A percentile compares a stretch with the other conserved stretches of the same genome.
Evolutionary conservation across 306 rosid species (phyloP).

Genomic region (Vicia villosa): DNA sequence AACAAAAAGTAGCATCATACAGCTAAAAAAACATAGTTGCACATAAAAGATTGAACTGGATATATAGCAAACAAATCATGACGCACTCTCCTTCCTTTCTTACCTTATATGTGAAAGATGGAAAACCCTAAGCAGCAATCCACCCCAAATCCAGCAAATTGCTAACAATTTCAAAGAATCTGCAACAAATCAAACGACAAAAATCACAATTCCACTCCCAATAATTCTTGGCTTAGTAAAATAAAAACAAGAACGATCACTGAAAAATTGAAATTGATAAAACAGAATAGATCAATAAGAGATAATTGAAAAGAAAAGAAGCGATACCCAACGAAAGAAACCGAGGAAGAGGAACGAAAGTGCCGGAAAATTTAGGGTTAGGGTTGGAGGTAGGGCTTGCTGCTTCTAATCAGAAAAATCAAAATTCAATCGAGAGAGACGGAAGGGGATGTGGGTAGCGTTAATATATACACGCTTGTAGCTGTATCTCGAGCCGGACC

Average conservation of each 20-base stretch:
- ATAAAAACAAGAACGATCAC: not conserved
- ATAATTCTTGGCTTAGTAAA: not conserved
- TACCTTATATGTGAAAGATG: slow-evolving; percentile 58
- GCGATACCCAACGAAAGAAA: slow-evolving; percentile 31
- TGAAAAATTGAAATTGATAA: not conserved
- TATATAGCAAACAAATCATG: too few species aligned
- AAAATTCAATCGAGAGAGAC: not conserved
- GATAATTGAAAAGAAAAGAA: not conserved
- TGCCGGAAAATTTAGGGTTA: slow-evolving; percentile 30
- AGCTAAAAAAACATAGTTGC: not conserved
- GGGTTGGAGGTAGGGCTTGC: slow-evolving; percentile 8
- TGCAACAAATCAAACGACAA: slow-evolving; percentile 26
- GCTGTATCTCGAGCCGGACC: slow-evolving; percentile 15
- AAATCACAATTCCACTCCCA: not conserved
- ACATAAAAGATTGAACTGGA: not conserved
- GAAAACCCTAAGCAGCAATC: slow-evolving; percentile 39
- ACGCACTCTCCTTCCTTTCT: slow-evolving; percentile 35
- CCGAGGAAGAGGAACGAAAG: not conserved
- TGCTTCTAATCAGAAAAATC: slow-evolving; percentile 29
- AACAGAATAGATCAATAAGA: not conserved
- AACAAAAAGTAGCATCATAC: not conserved
- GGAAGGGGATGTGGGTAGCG: accelerated
- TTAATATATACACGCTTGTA: not conserved
- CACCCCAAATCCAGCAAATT: slow-evolving; percentile 34
- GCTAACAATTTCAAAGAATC: slow-evolving; percentile 4